Evolutionary conservation across 495 filamentous ascomycete species (phyloP).

Genomic region (Hypomontagnella monticulosa): DNA sequence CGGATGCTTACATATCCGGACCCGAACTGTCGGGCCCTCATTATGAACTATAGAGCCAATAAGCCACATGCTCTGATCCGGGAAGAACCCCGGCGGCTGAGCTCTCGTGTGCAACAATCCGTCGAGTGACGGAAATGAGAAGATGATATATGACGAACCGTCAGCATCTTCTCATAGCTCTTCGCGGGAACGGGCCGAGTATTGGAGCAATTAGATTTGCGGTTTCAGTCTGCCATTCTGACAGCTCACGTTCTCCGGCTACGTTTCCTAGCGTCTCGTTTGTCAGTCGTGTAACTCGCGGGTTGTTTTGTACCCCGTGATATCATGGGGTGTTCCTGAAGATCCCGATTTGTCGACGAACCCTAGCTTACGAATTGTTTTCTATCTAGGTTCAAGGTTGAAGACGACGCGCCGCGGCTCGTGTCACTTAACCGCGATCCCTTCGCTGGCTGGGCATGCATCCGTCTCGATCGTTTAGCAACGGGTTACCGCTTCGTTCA

Average conservation of each 20-base stretch:
- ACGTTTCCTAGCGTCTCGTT: constrained; percentile 15
- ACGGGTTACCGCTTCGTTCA: constrained; percentile 80
- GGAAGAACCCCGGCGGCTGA: constrained; percentile 33
- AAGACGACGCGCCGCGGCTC: constrained; percentile 66
- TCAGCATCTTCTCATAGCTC: not conserved
- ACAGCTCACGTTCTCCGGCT: constrained; percentile 9
- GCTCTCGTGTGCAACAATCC: constrained; percentile 37
- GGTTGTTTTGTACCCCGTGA: constrained; percentile 16
- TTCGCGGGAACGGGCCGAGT: constrained; percentile 22
- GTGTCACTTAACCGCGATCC: constrained; percentile 60
- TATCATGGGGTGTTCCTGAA: constrained; percentile 24
- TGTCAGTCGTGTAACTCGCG: constrained; percentile 25
- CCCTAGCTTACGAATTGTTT: constrained; percentile 33
- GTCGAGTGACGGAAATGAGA: constrained; percentile 33
- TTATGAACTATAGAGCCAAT: constrained; percentile 20
- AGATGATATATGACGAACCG: constrained; percentile 22
- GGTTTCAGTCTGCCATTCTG: not conserved
- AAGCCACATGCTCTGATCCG: constrained; percentile 15
- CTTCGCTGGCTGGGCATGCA: constrained; percentile 85
- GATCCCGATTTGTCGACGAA: constrained; percentile 33
- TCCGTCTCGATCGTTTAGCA: constrained; percentile 83
- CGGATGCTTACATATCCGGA: constrained; percentile 30
- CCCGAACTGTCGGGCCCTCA: constrained; percentile 27
- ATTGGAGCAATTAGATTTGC: constrained; percentile 1
- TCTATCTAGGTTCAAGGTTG: constrained; percentile 76